These are phyloP conservation scores for Plasmodium relictum DNA, from an alignment of 169 alveolate genomes.

Conservation along the genomic window DNA sequence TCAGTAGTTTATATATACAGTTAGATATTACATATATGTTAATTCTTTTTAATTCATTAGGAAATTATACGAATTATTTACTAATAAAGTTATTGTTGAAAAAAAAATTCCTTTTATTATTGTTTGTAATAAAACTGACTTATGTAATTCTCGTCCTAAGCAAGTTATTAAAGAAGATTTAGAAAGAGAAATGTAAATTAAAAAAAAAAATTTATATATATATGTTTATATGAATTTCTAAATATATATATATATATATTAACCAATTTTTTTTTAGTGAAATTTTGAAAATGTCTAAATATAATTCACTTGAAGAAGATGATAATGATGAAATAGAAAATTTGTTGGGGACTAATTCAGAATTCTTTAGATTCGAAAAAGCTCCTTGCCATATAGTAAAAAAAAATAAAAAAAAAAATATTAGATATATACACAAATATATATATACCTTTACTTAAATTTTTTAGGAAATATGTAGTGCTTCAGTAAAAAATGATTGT, in stretches of 20 bases:
- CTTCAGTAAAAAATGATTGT: constrained; percentile 43
- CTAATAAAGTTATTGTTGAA: constrained; percentile 44
- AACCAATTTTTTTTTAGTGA: constrained; percentile 21
- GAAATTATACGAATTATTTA: constrained; percentile 47
- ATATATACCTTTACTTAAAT: not conserved
- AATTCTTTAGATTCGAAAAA: constrained; percentile 65
- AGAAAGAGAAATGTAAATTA: constrained; percentile 70
- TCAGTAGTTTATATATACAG: too few relatives aligned
- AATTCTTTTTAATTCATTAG: constrained; percentile 5
- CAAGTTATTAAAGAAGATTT: constrained; percentile 70
- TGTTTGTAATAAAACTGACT: constrained; percentile 58
- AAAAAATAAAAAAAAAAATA: not conserved
- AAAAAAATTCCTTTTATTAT: constrained; percentile 55
- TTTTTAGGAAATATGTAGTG: constrained; percentile 58
- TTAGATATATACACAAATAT: not conserved
- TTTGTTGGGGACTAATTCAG: constrained; percentile 50
- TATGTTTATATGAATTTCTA: not conserved
- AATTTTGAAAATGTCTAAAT: constrained; percentile 74
- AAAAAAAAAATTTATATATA: constrained; percentile 1
- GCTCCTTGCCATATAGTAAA: constrained; percentile 67
- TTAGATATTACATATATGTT: too few relatives aligned
- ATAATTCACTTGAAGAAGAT: constrained; percentile 57
- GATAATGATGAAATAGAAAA: constrained; percentile 46
- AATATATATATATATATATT: not conserved
- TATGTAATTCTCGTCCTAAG: constrained; percentile 66